These are phyloP conservation scores for Candida sakaeoensis DNA, from an alignment of 805 yeast species.

Conservation along the genomic window DNA sequence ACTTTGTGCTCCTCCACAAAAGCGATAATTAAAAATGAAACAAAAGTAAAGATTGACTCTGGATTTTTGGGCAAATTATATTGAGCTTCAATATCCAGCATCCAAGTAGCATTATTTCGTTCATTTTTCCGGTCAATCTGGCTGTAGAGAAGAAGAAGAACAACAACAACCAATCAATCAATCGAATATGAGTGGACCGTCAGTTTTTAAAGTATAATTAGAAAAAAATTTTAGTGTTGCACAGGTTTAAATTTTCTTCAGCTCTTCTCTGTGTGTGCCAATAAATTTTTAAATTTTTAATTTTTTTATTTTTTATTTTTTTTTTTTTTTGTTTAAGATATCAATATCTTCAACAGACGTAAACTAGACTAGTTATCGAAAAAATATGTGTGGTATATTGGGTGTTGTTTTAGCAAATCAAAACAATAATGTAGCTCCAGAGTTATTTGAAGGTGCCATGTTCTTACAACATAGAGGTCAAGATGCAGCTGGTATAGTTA, in stretches of 20 bases:
- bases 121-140: no score
- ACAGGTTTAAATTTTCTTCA: no score
- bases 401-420: conserved; percentile 84
- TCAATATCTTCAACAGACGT: conserved; percentile 3
- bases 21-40: not conserved
- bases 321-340: conserved; percentile 7
- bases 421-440: conserved; percentile 73
- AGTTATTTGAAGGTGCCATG: conserved; percentile 86
- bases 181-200: no score
- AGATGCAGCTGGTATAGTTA: conserved; percentile 98
- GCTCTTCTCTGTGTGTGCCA: conserved; percentile 4
- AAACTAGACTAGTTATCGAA: no score
- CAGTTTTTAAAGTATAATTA: no score
- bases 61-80: no score
- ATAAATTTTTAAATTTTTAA: conserved; percentile 3
- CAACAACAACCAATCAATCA: no score
- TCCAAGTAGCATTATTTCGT: no score
- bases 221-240: no score
- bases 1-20: not conserved
- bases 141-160: no score
- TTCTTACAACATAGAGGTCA: conserved; percentile 97
- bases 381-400: conserved; percentile 94
- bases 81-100: no score
- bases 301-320: not conserved
- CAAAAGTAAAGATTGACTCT: no score